A percentile compares a stretch with the other conserved stretches of the same genome.
phyloP scores from a whole-genome alignment of 257 asterid species.

The Prunella vulgaris region DNA sequence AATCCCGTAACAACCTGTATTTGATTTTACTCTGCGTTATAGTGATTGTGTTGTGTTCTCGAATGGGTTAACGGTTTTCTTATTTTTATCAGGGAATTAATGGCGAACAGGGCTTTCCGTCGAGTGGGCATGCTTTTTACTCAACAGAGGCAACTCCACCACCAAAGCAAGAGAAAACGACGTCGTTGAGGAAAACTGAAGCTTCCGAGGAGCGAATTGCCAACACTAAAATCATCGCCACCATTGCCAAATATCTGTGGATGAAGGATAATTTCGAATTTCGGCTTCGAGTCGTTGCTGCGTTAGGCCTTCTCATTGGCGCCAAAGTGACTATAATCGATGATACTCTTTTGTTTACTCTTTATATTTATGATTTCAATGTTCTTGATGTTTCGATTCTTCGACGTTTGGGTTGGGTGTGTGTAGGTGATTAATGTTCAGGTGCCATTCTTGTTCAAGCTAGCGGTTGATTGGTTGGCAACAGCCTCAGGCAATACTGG shows the following conservation, averaged over 20 bases:
- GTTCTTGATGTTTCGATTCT: background rate
- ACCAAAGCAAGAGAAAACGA: slow-evolving; percentile 33
- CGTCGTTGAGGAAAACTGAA: slow-evolving; percentile 27
- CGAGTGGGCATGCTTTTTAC: slow-evolving; percentile 55
- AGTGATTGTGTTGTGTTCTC: background rate
- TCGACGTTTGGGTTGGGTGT: slow-evolving; percentile 19
- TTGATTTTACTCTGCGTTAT: background rate
- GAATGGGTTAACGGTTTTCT: background rate
- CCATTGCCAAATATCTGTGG: slow-evolving; percentile 79
- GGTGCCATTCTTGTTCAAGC: slow-evolving; percentile 96
- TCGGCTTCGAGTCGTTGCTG: slow-evolving; percentile 74
- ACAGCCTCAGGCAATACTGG: slow-evolving; percentile 68
- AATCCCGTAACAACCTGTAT: slow-evolving; percentile 34
- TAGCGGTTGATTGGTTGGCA: slow-evolving; percentile 92
- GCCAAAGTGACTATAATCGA: slow-evolving; percentile 51
- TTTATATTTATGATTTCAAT: background rate
- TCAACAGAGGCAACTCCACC: slow-evolving; percentile 58
- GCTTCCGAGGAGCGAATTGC: slow-evolving; percentile 42
- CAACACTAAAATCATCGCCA: slow-evolving; percentile 52
- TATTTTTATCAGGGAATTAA: slow-evolving; percentile 13
- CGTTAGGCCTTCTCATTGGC: slow-evolving; percentile 74
- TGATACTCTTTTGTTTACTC: background rate
- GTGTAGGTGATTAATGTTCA: slow-evolving; percentile 91
- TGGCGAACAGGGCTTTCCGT: slow-evolving; percentile 35
- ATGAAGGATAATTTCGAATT: slow-evolving; percentile 85